phyloP scores from a whole-genome alignment of 805 yeast species.

The Monosporozyma servazzii region DNA sequence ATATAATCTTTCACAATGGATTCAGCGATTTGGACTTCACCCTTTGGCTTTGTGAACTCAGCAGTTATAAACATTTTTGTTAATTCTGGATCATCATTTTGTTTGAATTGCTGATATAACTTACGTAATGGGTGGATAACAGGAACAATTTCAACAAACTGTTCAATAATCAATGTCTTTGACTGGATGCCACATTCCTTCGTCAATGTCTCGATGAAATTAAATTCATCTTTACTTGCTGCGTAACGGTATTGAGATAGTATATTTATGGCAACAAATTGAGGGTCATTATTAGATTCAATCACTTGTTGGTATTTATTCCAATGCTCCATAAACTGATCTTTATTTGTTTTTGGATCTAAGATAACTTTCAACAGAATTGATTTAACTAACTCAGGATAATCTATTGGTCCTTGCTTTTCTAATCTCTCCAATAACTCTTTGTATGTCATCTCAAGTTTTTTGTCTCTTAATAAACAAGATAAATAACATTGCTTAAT shows the following conservation, averaged over 20 bases:
- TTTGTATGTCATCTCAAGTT: slow-evolving; percentile 3
- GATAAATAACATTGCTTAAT: slow-evolving; percentile 18
- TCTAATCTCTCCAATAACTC: neutral
- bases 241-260: slow-evolving; percentile 13
- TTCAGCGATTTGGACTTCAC: neutral
- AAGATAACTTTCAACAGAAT: slow-evolving; percentile 14
- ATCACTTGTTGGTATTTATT: neutral
- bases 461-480: slow-evolving; percentile 8
- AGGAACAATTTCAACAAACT: slow-evolving; percentile 17
- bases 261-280: slow-evolving; percentile 16
- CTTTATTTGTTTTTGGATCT: slow-evolving; percentile 6
- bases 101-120: slow-evolving; percentile 15
- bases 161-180: slow-evolving; percentile 8
- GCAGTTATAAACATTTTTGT: slow-evolving; percentile 19
- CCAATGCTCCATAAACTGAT: neutral
- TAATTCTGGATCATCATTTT: slow-evolving; percentile 14
- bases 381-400: neutral
- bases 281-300: slow-evolving; percentile 7
- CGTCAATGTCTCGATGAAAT: neutral
- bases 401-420: neutral
- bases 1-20: neutral
- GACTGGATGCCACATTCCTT: neutral
- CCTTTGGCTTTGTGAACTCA: slow-evolving; percentile 15
- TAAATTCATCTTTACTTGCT: slow-evolving; percentile 10
- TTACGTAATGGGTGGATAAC: slow-evolving; percentile 14